phyloP scores from a whole-genome alignment of 441 rosid species.

The Capsella rubella region DNA sequence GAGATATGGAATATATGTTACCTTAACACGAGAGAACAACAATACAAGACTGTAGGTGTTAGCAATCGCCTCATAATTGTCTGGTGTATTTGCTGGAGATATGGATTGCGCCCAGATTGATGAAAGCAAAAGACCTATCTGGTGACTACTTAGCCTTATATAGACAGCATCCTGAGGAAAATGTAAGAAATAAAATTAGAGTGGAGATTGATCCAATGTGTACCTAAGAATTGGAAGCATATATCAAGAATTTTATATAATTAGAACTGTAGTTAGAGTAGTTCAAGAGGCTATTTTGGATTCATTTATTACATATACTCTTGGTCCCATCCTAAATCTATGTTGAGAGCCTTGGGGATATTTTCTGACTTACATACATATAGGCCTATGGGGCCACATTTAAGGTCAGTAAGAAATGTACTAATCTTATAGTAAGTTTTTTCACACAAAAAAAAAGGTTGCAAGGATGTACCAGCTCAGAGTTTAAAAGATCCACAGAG shows the following conservation, averaged over 20 bases:
- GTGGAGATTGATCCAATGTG: slow-evolving; percentile 17
- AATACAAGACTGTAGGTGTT: slow-evolving; percentile 76
- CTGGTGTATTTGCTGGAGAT: slow-evolving; percentile 73
- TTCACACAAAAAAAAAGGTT: slow-evolving; percentile 2
- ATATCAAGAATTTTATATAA: slow-evolving; percentile 5
- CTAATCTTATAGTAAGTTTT: slow-evolving; percentile 17
- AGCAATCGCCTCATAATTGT: slow-evolving; percentile 79
- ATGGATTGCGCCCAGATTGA: slow-evolving; percentile 83
- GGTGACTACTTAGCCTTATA: slow-evolving; percentile 75
- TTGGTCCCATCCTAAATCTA: slow-evolving; percentile 21
- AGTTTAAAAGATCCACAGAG: slow-evolving; percentile 45
- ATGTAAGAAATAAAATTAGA: slow-evolving; percentile 34
- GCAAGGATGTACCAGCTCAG: slow-evolving; percentile 51
- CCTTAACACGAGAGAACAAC: slow-evolving; percentile 79
- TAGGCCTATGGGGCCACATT: neutral
- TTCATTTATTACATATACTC: neutral
- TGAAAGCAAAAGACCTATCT: slow-evolving; percentile 78
- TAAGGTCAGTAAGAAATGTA: neutral
- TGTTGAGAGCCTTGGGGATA: slow-evolving; percentile 18
- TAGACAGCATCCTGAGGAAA: slow-evolving; percentile 46
- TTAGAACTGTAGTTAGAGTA: slow-evolving; percentile 6
- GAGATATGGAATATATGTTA: slow-evolving; percentile 34
- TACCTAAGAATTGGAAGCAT: slow-evolving; percentile 2
- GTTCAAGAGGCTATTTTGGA: slow-evolving; percentile 10
- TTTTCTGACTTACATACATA: slow-evolving; percentile 3